Evolutionary conservation across 441 rosid species (phyloP).

Genomic region (Euphorbia corollata): DNA sequence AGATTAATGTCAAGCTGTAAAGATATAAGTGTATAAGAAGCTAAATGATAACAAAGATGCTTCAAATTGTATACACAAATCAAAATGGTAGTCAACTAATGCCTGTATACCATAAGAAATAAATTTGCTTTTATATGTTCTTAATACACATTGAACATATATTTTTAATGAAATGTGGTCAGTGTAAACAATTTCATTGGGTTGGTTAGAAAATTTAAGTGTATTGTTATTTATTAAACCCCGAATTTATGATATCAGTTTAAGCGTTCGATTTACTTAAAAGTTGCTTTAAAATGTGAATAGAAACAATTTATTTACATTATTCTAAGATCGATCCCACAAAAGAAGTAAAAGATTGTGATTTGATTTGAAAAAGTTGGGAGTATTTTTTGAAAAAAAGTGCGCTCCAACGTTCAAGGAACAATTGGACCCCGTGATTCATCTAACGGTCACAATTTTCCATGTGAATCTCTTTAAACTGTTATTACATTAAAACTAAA

Average conservation of each 20-base stretch:
- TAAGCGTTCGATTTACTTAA: too few relatives aligned
- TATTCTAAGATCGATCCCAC: too few relatives aligned
- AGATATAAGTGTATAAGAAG: not conserved
- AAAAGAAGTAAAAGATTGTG: too few relatives aligned
- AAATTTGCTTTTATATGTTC: too few relatives aligned
- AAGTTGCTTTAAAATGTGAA: too few relatives aligned
- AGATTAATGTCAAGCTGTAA: not conserved
- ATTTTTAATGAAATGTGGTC: too few relatives aligned
- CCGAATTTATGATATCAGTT: too few relatives aligned
- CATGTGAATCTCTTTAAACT: slow-evolving; percentile 70
- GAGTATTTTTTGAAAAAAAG: slow-evolving; percentile 38
- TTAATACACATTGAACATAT: too few relatives aligned
- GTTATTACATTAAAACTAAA: not conserved
- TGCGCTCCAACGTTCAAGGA: slow-evolving; percentile 85
- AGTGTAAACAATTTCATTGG: too few relatives aligned
- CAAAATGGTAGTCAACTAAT: not conserved
- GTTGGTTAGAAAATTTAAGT: too few relatives aligned
- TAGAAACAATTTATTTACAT: too few relatives aligned
- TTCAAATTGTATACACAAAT: not conserved
- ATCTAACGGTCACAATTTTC: slow-evolving; percentile 67
- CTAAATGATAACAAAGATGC: not conserved
- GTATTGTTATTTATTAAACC: too few relatives aligned
- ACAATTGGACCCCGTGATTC: slow-evolving; percentile 50
- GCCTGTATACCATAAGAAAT: not conserved
- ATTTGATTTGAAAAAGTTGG: slow-evolving; percentile 14